Evolutionary conservation across 352 stramenopile genomes (phyloP), one percentile per base, ranked within the genome.

Genomic region (Pythium utonaiense): DNA sequence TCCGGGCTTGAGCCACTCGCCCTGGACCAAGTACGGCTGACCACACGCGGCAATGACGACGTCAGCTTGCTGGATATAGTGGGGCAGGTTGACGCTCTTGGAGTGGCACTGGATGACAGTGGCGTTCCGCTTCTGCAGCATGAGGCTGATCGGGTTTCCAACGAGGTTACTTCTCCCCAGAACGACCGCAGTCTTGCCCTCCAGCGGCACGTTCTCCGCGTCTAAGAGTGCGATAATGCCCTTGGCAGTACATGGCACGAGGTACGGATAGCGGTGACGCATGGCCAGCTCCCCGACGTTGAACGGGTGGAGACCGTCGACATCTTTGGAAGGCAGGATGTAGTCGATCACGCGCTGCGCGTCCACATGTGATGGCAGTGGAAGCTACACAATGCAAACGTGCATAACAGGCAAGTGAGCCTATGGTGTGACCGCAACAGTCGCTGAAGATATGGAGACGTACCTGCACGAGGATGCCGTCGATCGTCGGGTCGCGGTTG

Each of bases 61-160:
- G 74, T 99, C 98, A 0, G 96, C 97, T 57, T 90, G 71, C 48
- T 80, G 70, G 9, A 99, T 82, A 44, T 98, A 87, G 3, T 61
- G 70, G 27, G 89, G 77, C 6, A 98, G 70, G 71, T 99, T 73
- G 14, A 82, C 60, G 3, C 96, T 99, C 34, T 93, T 86, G 30
- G 95, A 98, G 74, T 99, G 97, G 51, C 96, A 98, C 66, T 99
- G 91, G 28, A 98, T 99, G 4, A 99, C 97, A 0, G 97, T 99
- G 6, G 97, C 96, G 77, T 99, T 88, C 22, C 93, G 80, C 71
- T 98, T 95, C 56, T 98, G 87, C 5, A 99, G 78, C 57, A 99
- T 56, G 53, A 98, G 87, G 7, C 86, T 93, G 40, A 99, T 85
- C 1, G 98, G 98, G 64, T 98, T 93, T 21, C 98, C 97, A 22